These are phyloP conservation scores for Mortierella polycephala DNA, from an alignment of 371 early-diverging fungal genomes.

Conservation along the genomic window DNA sequence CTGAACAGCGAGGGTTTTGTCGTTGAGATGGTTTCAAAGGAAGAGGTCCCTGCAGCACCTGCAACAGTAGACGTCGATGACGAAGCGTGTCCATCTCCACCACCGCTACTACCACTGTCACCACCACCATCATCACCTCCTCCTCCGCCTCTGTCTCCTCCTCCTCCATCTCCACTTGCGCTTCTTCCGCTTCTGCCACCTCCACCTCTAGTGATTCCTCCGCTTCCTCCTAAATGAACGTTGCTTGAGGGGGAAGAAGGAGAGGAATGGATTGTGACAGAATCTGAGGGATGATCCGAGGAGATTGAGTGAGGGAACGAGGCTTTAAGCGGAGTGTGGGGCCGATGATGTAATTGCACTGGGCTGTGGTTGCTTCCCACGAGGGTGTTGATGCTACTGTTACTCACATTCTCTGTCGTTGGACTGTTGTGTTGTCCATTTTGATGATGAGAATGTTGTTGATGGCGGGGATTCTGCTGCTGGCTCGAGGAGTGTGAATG, in stretches of 20 bases:
- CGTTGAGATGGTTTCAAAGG: slow-evolving; percentile 19
- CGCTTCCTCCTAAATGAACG: too few species aligned
- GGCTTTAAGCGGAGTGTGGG: slow-evolving; percentile 39
- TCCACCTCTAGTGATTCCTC: too few species aligned
- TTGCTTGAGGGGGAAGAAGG: slow-evolving; percentile 18
- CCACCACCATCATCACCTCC: slow-evolving; percentile 7
- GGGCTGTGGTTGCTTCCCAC: slow-evolving; percentile 10
- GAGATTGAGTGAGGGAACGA: slow-evolving; percentile 29
- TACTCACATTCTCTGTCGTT: too few species aligned
- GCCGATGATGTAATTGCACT: slow-evolving; percentile 42
- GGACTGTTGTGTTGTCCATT: slow-evolving; percentile 12
- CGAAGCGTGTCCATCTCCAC: slow-evolving; percentile 8
- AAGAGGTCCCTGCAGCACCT: not conserved
- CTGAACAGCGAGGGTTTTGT: slow-evolving; percentile 16
- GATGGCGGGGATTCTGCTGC: too few species aligned
- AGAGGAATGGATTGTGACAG: slow-evolving; percentile 10
- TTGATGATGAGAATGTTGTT: slow-evolving; percentile 2
- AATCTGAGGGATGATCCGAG: slow-evolving; percentile 34
- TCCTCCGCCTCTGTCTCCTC: slow-evolving; percentile 10
- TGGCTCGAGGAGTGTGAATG: slow-evolving; percentile 3
- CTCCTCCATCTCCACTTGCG: slow-evolving; percentile 1
- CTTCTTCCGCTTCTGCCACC: too few species aligned
- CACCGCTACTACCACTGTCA: not conserved
- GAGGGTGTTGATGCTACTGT: slow-evolving; percentile 19
- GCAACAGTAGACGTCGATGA: not conserved